These are phyloP conservation scores for Wickerhamiella nectarea DNA, from an alignment of 805 yeast genomes.

Conservation along the genomic window DNA sequence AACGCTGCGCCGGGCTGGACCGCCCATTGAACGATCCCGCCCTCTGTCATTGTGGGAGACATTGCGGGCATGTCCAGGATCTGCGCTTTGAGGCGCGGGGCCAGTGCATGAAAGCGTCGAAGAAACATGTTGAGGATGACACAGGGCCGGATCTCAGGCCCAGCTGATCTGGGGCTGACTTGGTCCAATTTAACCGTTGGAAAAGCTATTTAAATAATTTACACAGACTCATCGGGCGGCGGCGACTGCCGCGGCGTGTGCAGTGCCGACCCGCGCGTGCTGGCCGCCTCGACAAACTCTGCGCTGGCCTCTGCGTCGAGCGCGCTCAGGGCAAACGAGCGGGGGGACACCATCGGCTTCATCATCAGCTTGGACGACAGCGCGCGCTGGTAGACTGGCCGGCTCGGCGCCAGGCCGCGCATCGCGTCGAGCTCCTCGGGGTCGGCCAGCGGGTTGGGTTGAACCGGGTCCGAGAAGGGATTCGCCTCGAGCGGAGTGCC, in stretches of 20 bases:
- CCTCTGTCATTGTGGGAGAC: slow-evolving; percentile 98
- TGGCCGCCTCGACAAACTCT: not conserved
- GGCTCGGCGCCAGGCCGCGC: not conserved
- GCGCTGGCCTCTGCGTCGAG: not conserved
- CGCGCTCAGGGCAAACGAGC: not conserved
- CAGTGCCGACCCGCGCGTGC: not conserved
- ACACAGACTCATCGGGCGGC: no score
- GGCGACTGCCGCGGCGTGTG: not conserved
- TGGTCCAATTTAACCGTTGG: no score
- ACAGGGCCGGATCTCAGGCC: no score
- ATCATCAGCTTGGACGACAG: not conserved
- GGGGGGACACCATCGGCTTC: not conserved
- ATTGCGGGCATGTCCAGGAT: slow-evolving; percentile 73
- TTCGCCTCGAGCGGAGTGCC: no score
- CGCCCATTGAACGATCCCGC: slow-evolving; percentile 86
- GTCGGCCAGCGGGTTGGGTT: not conserved
- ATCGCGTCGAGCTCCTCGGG: not conserved
- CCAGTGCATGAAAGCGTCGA: not conserved
- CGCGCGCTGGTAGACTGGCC: not conserved
- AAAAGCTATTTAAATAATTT: no score
- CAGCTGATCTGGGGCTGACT: no score
- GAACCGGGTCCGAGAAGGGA: no score
- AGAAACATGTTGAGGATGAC: not conserved
- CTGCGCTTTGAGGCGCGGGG: slow-evolving; percentile 5
- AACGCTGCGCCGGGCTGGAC: slow-evolving; percentile 60